These are phyloP conservation scores for Ceratocystis huliohia DNA, from an alignment of 2,329 filamentous ascomycete species.

Conservation along the genomic window DNA sequence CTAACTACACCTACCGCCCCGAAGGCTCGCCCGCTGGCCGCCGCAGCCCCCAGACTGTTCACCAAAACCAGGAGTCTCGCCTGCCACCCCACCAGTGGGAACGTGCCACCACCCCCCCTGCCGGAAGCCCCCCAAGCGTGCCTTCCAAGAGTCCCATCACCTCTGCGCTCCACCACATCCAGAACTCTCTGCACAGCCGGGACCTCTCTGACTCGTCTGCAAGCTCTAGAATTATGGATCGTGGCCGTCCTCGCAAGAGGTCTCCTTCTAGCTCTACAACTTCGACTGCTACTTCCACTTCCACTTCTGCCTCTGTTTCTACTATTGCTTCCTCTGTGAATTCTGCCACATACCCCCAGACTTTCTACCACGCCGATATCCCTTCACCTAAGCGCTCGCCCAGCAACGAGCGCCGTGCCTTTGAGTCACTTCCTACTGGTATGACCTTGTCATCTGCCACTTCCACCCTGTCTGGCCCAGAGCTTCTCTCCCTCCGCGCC, in stretches of 20 bases:
- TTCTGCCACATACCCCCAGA: conserved; percentile 13
- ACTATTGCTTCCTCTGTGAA: background rate
- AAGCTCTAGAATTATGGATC: conserved; percentile 41
- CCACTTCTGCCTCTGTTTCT: background rate
- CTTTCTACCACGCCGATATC: conserved; percentile 28
- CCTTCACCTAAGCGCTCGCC: conserved; percentile 34
- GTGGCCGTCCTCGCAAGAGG: conserved; percentile 47
- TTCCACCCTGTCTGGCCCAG: conserved; percentile 35
- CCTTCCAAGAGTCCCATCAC: conserved; percentile 7
- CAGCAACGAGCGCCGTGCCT: conserved; percentile 43
- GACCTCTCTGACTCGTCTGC: conserved; percentile 38
- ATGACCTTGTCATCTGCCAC: conserved; percentile 41
- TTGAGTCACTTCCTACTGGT: conserved; percentile 49
- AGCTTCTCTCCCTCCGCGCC: conserved; percentile 41
- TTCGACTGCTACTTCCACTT: conserved; percentile 13
- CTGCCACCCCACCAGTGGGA: background rate
- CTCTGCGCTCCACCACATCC: background rate
- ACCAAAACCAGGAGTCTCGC: background rate
- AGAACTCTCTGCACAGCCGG: conserved; percentile 32
- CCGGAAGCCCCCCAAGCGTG: conserved; percentile 12
- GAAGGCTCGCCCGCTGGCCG: conserved; percentile 9
- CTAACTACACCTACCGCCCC: conserved; percentile 10
- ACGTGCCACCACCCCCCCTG: conserved; percentile 8
- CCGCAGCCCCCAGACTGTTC: background rate
- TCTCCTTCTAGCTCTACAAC: conserved; percentile 33